phyloP scores from a whole-genome alignment of 257 asterid species.

The Petunia secreta region DNA sequence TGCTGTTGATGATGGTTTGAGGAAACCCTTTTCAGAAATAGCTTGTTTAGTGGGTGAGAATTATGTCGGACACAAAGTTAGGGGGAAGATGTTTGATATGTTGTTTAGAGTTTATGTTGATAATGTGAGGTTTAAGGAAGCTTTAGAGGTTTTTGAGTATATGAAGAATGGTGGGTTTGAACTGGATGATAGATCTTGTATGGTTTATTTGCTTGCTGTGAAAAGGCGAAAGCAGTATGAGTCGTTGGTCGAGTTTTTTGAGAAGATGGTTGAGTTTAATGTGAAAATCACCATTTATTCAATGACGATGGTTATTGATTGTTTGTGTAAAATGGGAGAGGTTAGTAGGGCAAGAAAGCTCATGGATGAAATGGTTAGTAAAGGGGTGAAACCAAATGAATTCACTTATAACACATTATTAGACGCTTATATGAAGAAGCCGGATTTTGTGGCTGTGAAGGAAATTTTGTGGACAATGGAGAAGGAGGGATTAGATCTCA shows the following conservation, averaged over 20 bases:
- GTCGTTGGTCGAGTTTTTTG: slow-evolving; percentile 50
- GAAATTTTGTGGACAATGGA: slow-evolving; percentile 57
- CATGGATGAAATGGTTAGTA: slow-evolving; percentile 55
- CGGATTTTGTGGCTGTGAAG: slow-evolving; percentile 50
- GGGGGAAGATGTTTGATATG: slow-evolving; percentile 43
- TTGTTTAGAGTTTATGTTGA: slow-evolving; percentile 47
- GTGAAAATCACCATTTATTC: slow-evolving; percentile 77
- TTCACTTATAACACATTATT: slow-evolving; percentile 71
- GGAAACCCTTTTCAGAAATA: slow-evolving; percentile 48
- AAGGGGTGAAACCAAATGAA: slow-evolving; percentile 67
- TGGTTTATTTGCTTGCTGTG: slow-evolving; percentile 70
- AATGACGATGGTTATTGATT: slow-evolving; percentile 66
- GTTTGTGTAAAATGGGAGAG: slow-evolving; percentile 61
- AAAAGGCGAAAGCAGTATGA: slow-evolving; percentile 57
- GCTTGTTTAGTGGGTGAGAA: slow-evolving; percentile 38
- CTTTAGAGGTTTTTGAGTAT: slow-evolving; percentile 43
- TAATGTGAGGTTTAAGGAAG: slow-evolving; percentile 40
- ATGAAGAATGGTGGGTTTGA: slow-evolving; percentile 46
- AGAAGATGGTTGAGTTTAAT: slow-evolving; percentile 65
- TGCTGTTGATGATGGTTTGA: slow-evolving; percentile 48
- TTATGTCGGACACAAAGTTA: background rate
- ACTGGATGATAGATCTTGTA: slow-evolving; percentile 81
- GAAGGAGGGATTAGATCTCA: slow-evolving; percentile 58
- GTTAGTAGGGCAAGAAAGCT: slow-evolving; percentile 54
- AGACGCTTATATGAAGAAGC: slow-evolving; percentile 59